Percentiles rank a stretch among this genome's conserved stretches.
Conservation (phyloP, 306 rosid species). For the Carpinus viminea region DNA sequence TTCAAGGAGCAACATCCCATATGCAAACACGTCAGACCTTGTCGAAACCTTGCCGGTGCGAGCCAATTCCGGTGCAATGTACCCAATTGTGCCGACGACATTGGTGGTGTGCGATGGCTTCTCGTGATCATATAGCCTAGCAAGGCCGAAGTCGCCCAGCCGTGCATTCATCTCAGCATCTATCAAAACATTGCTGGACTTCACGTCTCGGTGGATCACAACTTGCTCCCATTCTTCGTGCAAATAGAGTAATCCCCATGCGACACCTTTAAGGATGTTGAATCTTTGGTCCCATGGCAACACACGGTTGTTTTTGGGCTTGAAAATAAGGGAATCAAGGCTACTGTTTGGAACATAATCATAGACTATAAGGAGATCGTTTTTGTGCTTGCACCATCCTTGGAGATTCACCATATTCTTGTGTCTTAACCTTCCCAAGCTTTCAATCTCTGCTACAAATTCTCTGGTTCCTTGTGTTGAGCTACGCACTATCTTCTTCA, state of each 20-base stretch:
- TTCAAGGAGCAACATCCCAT: slow-evolving; percentile 69
- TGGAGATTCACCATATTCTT: slow-evolving; percentile 74
- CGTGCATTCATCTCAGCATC: slow-evolving; percentile 51
- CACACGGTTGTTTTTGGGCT: slow-evolving; percentile 28
- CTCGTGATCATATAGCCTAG: slow-evolving; percentile 62
- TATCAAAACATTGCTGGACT: slow-evolving; percentile 61
- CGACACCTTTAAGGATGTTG: slow-evolving; percentile 61
- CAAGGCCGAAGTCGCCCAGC: slow-evolving; percentile 75
- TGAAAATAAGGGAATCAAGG: slow-evolving; percentile 46
- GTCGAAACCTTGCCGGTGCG: slow-evolving; percentile 60
- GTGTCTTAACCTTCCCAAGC: slow-evolving; percentile 75
- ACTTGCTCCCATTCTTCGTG: slow-evolving; percentile 83
- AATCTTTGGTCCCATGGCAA: slow-evolving; percentile 59
- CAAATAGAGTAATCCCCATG: slow-evolving; percentile 62
- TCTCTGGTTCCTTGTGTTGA: slow-evolving; percentile 54
- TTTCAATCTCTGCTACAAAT: slow-evolving; percentile 77
- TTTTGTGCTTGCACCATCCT: slow-evolving; percentile 83
- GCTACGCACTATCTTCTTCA: slow-evolving; percentile 47
- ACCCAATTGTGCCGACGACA: slow-evolving; percentile 83
- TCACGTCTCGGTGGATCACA: slow-evolving; percentile 70
- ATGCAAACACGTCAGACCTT: slow-evolving; percentile 62
- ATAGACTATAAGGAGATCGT: slow-evolving; percentile 58
- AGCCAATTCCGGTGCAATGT: slow-evolving; percentile 69
- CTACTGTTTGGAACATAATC: slow-evolving; percentile 66
- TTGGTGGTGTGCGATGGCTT: slow-evolving; percentile 60